Evolutionary conservation across 1,139 yeast genomes (phyloP).

Genomic region (Arxiozyma telluris): DNA sequence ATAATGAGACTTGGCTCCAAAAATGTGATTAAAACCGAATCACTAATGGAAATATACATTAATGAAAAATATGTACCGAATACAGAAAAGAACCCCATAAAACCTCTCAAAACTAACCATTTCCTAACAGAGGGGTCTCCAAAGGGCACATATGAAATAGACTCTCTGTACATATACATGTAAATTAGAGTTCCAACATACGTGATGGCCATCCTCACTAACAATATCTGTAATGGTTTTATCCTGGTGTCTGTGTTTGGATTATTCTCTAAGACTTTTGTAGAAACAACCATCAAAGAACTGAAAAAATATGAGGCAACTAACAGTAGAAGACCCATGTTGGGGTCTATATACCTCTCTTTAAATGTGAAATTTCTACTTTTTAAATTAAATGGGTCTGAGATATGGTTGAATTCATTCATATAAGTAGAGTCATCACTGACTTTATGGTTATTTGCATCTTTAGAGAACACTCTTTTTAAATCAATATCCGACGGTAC

Average conservation of each 20-base stretch:
- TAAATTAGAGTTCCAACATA: slow-evolving; percentile 47
- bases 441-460: not conserved
- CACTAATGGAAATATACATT: slow-evolving; percentile 61
- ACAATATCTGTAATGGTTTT: slow-evolving; percentile 69
- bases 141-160: slow-evolving; percentile 53
- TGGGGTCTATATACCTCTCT: slow-evolving; percentile 22
- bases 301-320: slow-evolving; percentile 58
- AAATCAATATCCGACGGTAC: not conserved
- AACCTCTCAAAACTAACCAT: slow-evolving; percentile 53
- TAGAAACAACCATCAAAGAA: slow-evolving; percentile 68
- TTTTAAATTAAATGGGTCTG: not conserved
- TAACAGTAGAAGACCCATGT: slow-evolving; percentile 35
- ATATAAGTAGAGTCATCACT: too few relatives aligned
- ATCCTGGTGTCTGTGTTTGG: slow-evolving; percentile 30
- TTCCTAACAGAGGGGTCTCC: slow-evolving; percentile 57
- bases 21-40: slow-evolving; percentile 73
- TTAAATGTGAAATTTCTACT: slow-evolving; percentile 4
- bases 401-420: not conserved
- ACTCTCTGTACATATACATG: slow-evolving; percentile 38
- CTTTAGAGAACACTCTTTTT: not conserved
- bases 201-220: slow-evolving; percentile 70
- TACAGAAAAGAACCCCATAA: slow-evolving; percentile 70
- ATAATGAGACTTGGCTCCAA: slow-evolving; percentile 72
- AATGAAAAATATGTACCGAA: slow-evolving; percentile 68
- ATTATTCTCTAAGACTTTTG: slow-evolving; percentile 62